phyloP scores from a whole-genome alignment of 768 basidiomycete species.

The Agrocybe praecox region DNA sequence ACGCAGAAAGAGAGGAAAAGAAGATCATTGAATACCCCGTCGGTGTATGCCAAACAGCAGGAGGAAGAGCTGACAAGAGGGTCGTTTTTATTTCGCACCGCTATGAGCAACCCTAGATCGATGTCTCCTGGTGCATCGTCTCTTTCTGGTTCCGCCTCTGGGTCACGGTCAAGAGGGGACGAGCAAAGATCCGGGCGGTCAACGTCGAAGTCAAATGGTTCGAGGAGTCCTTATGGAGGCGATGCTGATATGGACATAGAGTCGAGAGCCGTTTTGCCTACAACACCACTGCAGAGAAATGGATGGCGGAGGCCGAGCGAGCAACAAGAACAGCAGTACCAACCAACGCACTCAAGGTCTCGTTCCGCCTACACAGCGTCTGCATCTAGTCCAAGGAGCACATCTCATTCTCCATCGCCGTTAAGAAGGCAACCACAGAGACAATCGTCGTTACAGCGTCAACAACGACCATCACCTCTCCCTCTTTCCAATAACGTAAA shows the following conservation, averaged over 20 bases:
- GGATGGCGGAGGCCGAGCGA: background rate
- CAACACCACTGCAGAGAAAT: background rate
- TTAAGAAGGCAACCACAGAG: background rate
- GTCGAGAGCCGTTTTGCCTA: background rate
- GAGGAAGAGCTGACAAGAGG: constrained; percentile 18
- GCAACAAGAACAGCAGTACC: background rate
- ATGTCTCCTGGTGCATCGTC: constrained; percentile 13
- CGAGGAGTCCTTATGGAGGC: background rate
- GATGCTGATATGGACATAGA: background rate
- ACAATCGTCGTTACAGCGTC: background rate
- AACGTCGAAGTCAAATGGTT: background rate
- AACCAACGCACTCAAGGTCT: background rate
- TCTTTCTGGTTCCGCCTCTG: background rate
- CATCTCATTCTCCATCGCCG: constrained; percentile 15
- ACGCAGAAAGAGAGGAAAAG: background rate
- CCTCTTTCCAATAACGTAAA: background rate
- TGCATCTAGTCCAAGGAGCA: constrained; percentile 4
- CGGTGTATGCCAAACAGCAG: background rate
- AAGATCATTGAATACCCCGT: background rate
- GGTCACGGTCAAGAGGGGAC: background rate
- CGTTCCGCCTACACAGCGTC: background rate
- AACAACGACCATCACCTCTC: background rate
- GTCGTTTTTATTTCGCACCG: constrained; percentile 35
- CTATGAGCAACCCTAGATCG: constrained; percentile 22
- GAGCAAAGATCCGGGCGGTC: background rate